phyloP scores from a whole-genome alignment of 441 rosid species.

The Adansonia gregorii region DNA sequence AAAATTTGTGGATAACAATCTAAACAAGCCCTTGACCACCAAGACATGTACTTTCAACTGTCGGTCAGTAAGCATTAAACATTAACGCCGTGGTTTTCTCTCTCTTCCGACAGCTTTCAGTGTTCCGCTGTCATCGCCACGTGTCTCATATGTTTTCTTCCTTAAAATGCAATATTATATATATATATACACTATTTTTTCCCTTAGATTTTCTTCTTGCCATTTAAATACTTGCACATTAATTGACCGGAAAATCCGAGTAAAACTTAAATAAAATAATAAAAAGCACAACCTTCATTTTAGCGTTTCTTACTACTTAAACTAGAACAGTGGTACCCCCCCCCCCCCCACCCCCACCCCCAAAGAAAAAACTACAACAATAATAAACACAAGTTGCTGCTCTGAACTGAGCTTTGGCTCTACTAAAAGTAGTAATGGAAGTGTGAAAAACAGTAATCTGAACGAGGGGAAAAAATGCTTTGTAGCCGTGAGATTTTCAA shows the following conservation, averaged over 20 bases:
- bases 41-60: neutral
- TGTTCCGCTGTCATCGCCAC: constrained; percentile 1
- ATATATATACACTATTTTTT: neutral
- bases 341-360: too few species aligned
- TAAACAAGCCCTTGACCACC: neutral
- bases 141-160: neutral
- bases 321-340: neutral
- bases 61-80: neutral
- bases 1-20: too few species aligned
- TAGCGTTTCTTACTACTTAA: neutral
- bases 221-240: neutral
- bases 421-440: too few species aligned
- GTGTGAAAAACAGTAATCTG: too few species aligned
- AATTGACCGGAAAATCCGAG: neutral
- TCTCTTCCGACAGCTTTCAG: neutral
- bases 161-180: neutral
- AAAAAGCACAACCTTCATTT: neutral
- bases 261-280: neutral
- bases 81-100: neutral
- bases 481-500: too few species aligned
- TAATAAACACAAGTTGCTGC: neutral
- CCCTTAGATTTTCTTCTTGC: neutral
- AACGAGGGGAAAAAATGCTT: too few species aligned
- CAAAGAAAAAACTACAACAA: too few species aligned
- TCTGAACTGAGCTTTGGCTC: neutral